These are phyloP conservation scores for Cystofilobasidium bisporidii DNA, from an alignment of 768 basidiomycete species.

Conservation along the genomic window DNA sequence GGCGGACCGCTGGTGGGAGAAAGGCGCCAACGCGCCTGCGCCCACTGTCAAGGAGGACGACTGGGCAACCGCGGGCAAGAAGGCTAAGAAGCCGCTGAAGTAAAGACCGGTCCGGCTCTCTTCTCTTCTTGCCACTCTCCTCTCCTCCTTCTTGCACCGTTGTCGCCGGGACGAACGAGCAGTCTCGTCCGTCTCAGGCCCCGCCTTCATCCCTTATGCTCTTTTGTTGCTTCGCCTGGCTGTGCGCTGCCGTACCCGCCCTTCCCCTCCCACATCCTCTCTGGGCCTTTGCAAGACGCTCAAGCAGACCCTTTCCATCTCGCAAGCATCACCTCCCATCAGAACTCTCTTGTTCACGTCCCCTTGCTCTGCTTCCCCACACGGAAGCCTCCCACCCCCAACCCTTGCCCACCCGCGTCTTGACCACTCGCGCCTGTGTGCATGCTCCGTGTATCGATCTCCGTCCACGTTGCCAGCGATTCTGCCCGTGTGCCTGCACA, in stretches of 20 bases:
- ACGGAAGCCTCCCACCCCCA: too few relatives aligned
- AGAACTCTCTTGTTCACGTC: too few relatives aligned
- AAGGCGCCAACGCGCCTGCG: slow-evolving; percentile 5
- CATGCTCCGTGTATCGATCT: too few relatives aligned
- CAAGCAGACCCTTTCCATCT: too few relatives aligned
- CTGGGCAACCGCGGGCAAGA: slow-evolving; percentile 4
- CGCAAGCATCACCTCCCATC: too few relatives aligned
- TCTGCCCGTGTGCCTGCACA: too few relatives aligned
- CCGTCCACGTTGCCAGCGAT: too few relatives aligned
- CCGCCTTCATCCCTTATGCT: neutral
- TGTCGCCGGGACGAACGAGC: neutral
- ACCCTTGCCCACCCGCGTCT: too few relatives aligned
- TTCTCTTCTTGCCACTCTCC: neutral
- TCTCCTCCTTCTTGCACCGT: neutral
- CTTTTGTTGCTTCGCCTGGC: neutral
- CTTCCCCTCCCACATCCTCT: neutral
- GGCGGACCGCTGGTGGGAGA: slow-evolving; percentile 16
- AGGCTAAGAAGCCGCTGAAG: slow-evolving; percentile 13
- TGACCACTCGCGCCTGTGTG: too few relatives aligned
- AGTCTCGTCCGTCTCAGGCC: neutral
- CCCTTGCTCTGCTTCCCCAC: too few relatives aligned
- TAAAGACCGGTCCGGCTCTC: too few relatives aligned
- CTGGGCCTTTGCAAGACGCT: too few relatives aligned
- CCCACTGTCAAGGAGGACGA: slow-evolving; percentile 2
- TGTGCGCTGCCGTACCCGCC: neutral